Evolutionary conservation across 202 grass and related monocot species (phyloP).

Genomic region (Schoenoplectus triqueter): DNA sequence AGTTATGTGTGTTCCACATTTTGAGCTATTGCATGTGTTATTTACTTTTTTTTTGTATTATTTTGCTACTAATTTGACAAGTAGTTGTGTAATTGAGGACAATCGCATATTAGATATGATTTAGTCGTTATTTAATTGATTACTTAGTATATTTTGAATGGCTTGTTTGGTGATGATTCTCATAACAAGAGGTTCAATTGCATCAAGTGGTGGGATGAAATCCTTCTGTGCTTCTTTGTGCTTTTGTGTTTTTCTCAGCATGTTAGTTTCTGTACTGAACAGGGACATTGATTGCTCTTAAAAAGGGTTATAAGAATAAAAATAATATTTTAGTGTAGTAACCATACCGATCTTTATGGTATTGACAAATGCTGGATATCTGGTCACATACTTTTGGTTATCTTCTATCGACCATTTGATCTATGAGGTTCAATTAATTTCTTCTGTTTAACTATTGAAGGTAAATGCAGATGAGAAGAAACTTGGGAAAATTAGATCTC

Average conservation of each 20-base stretch:
- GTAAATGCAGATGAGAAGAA: conserved; percentile 49
- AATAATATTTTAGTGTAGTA: neutral
- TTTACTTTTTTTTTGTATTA: neutral
- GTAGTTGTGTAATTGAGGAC: neutral
- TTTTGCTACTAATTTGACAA: neutral
- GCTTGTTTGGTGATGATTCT: neutral
- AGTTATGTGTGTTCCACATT: conserved; percentile 25
- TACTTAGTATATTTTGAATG: neutral
- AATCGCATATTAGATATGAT: neutral
- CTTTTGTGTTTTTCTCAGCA: neutral
- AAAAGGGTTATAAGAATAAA: neutral
- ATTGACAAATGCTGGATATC: neutral
- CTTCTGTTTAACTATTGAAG: conserved; percentile 47
- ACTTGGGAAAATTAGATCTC: conserved; percentile 27
- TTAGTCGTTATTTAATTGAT: neutral
- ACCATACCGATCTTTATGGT: neutral
- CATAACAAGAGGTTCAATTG: neutral
- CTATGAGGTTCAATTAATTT: conserved; percentile 8
- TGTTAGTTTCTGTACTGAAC: neutral
- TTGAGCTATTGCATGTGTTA: neutral
- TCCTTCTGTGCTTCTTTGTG: neutral
- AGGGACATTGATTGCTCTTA: neutral
- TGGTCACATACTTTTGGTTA: neutral
- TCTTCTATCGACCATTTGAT: neutral
- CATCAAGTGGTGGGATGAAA: neutral